Evolutionary conservation across 2,329 filamentous ascomycete genomes (phyloP).

Genomic region (Alternaria alternata): DNA sequence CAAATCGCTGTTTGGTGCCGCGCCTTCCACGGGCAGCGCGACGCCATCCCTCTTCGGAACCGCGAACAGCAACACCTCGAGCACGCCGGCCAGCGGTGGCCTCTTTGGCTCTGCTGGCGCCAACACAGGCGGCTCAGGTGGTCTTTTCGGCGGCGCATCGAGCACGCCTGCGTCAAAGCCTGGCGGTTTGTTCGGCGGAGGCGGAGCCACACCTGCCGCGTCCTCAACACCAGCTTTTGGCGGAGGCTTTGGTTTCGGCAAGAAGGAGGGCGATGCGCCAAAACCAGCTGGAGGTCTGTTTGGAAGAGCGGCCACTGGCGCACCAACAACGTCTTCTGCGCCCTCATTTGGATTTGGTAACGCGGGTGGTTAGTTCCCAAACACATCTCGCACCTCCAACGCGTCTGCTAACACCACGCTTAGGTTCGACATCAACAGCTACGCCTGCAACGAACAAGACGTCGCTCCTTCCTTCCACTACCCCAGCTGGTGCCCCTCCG

Average conservation of each 20-base stretch:
- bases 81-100: slow-evolving; percentile 27
- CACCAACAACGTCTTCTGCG: slow-evolving; percentile 25
- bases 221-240: slow-evolving; percentile 26
- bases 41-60: slow-evolving; percentile 39
- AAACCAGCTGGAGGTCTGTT: slow-evolving; percentile 35
- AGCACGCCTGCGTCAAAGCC: slow-evolving; percentile 41
- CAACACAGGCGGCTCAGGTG: slow-evolving; percentile 21
- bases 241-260: slow-evolving; percentile 27
- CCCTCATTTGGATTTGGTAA: slow-evolving; percentile 24
- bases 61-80: slow-evolving; percentile 24
- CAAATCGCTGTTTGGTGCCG: slow-evolving; percentile 43
- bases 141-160: slow-evolving; percentile 39
- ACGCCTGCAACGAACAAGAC: slow-evolving; percentile 50
- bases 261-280: slow-evolving; percentile 30
- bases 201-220: slow-evolving; percentile 34
- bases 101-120: slow-evolving; percentile 26
- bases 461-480: slow-evolving; percentile 49
- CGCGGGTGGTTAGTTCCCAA: slow-evolving; percentile 19
- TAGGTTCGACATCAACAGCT: slow-evolving; percentile 38
- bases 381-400: not conserved
- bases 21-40: slow-evolving; percentile 32
- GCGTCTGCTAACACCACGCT: slow-evolving; percentile 15
- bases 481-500: slow-evolving; percentile 50
- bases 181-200: slow-evolving; percentile 38
- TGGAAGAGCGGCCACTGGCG: slow-evolving; percentile 21